These are phyloP conservation scores for Neocucurbitaria cava DNA, from an alignment of 2,329 filamentous ascomycete genomes.

Conservation along the genomic window DNA sequence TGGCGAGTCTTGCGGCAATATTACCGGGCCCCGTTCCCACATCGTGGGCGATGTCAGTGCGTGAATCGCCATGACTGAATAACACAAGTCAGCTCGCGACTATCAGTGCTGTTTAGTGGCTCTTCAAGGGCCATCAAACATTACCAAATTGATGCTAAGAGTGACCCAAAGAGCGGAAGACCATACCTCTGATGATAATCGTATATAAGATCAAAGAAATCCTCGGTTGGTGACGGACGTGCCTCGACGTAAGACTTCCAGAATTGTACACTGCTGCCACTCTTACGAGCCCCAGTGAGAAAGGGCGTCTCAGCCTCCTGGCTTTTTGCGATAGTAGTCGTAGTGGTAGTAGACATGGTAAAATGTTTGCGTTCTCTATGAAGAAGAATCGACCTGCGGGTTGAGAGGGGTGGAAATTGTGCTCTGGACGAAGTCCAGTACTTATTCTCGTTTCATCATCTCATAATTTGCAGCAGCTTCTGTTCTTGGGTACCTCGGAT, in stretches of 20 bases:
- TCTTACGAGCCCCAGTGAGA: not conserved
- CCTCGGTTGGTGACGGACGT: not conserved
- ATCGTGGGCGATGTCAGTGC: not conserved
- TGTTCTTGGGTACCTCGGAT: not conserved
- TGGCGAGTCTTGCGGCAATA: not conserved
- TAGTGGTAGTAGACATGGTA: not conserved
- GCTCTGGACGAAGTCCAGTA: not conserved
- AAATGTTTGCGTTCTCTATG: not conserved
- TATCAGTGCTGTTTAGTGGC: too few species aligned
- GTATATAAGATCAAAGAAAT: not conserved
- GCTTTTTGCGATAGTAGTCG: not conserved
- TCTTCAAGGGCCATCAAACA: too few species aligned
- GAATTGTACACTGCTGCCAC: not conserved
- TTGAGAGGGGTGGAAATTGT: not conserved
- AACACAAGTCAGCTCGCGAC: not conserved
- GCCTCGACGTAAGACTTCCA: not conserved
- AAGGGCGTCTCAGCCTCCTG: not conserved
- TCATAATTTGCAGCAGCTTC: not conserved
- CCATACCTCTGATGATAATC: not conserved
- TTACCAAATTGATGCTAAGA: not conserved
- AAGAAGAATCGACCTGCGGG: not conserved
- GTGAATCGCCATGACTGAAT: not conserved
- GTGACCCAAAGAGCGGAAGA: too few species aligned
- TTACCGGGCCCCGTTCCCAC: not conserved
- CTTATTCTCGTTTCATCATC: not conserved